A percentile compares a stretch with the other conserved stretches of the same genome.
Evolutionary conservation across 2,329 filamentous ascomycete species (phyloP).

Genomic region (Bipolaris bicolor): DNA sequence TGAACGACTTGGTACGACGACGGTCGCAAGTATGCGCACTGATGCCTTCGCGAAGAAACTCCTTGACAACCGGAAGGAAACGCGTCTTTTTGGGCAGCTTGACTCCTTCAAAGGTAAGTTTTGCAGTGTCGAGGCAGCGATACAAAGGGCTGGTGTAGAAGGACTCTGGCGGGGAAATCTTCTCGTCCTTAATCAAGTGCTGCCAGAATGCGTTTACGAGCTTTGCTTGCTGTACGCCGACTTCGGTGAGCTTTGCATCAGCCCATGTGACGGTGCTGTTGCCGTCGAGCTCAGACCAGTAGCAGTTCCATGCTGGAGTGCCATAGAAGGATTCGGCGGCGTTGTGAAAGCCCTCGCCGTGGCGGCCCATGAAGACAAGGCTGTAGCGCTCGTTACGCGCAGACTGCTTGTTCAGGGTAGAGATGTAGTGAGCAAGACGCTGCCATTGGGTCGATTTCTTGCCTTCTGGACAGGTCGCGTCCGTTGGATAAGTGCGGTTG

Average conservation of each 20-base stretch:
- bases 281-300: slow-evolving; percentile 69
- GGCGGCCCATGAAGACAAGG: slow-evolving; percentile 70
- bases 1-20: slow-evolving; percentile 61
- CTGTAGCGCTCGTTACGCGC: slow-evolving; percentile 64
- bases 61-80: slow-evolving; percentile 68
- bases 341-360: slow-evolving; percentile 72
- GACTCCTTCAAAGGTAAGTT: slow-evolving; percentile 65
- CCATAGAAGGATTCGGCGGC: slow-evolving; percentile 71
- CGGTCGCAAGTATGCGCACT: slow-evolving; percentile 73
- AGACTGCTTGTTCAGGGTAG: slow-evolving; percentile 58
- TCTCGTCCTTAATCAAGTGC: slow-evolving; percentile 55
- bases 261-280: slow-evolving; percentile 68
- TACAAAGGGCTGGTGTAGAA: slow-evolving; percentile 71
- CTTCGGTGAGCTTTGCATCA: slow-evolving; percentile 66
- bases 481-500: slow-evolving; percentile 65
- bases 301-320: slow-evolving; percentile 72
- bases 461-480: slow-evolving; percentile 47
- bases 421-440: slow-evolving; percentile 65
- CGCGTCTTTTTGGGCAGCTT: slow-evolving; percentile 57
- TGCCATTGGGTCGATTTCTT: slow-evolving; percentile 66
- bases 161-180: slow-evolving; percentile 65
- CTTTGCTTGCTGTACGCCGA: slow-evolving; percentile 63
- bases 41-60: slow-evolving; percentile 69
- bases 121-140: slow-evolving; percentile 68
- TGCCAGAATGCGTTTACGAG: slow-evolving; percentile 67